Conservation (phyloP, 345 rosid genomes). For the Linum trigynum region DNA sequence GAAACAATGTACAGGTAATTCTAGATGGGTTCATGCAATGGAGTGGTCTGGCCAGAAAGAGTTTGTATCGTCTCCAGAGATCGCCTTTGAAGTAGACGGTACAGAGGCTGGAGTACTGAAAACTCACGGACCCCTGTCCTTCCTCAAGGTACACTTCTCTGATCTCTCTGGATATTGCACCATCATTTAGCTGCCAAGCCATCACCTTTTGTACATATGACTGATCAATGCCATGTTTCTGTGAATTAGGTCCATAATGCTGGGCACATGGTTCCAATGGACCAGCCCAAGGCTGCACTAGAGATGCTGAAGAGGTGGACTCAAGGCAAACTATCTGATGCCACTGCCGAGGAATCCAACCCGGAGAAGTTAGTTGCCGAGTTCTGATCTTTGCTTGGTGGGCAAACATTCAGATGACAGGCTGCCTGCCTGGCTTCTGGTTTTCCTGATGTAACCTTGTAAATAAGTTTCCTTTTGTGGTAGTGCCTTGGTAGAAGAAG, state of each 20-base stretch:
- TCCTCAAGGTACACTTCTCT: conserved; percentile 63
- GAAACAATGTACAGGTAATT: conserved; percentile 50
- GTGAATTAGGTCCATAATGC: conserved; percentile 63
- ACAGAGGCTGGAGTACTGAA: conserved; percentile 67
- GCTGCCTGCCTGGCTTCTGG: not conserved
- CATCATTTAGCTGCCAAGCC: not conserved
- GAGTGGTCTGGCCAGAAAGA: conserved; percentile 78
- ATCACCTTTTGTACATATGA: not conserved
- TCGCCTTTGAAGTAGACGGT: conserved; percentile 63
- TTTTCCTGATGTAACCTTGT: not conserved
- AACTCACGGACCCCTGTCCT: conserved; percentile 61
- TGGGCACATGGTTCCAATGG: conserved; percentile 99
- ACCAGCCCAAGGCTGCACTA: conserved; percentile 81
- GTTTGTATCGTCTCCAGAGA: conserved; percentile 54
- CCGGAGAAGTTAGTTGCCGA: not conserved
- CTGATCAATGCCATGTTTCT: conserved; percentile 5
- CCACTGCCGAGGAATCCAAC: not conserved
- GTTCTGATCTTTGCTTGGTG: not conserved
- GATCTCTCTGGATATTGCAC: not conserved
- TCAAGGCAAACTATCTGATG: conserved; percentile 31
- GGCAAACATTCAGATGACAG: not conserved
- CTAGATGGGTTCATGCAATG: conserved; percentile 99
- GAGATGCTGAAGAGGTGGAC: conserved; percentile 90
- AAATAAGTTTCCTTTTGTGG: not conserved
- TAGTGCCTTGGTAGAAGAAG: not conserved